Evolutionary conservation across 805 yeast species (phyloP).

Genomic region (Ogataea trehalophila): DNA sequence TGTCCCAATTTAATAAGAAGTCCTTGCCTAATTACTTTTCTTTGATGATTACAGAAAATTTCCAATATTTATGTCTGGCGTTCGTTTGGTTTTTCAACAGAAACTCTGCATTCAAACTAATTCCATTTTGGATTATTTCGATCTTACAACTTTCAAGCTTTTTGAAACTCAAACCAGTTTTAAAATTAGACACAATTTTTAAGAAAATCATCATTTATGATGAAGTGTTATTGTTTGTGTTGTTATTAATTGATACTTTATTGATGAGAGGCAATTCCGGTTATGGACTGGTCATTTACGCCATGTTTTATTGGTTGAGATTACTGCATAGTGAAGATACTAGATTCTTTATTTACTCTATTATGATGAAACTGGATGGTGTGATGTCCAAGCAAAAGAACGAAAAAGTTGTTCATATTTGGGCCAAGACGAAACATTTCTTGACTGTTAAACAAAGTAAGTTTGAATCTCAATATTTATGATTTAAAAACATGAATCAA

Average conservation of each 20-base stretch:
- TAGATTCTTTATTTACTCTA: conserved; percentile 36
- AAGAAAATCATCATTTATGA: conserved; percentile 52
- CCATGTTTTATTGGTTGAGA: conserved; percentile 66
- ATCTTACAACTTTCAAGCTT: conserved; percentile 47
- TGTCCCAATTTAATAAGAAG: conserved; percentile 54
- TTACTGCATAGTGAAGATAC: conserved; percentile 51
- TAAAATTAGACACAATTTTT: conserved; percentile 34
- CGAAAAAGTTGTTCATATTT: conserved; percentile 36
- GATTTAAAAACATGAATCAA: not conserved
- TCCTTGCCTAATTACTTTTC: conserved; percentile 57
- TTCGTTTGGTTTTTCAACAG: conserved; percentile 59
- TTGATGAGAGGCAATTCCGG: conserved; percentile 66
- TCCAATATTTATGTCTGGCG: conserved; percentile 59
- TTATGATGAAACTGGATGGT: conserved; percentile 41
- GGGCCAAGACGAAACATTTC: conserved; percentile 38
- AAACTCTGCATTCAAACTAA: conserved; percentile 57
- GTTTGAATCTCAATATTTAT: conserved; percentile 23
- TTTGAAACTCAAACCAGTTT: conserved; percentile 38
- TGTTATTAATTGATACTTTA: conserved; percentile 54
- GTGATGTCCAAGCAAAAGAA: conserved; percentile 39
- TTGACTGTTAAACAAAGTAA: conserved; percentile 36
- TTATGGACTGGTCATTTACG: conserved; percentile 54
- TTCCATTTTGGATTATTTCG: conserved; percentile 57
- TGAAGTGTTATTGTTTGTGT: conserved; percentile 51
- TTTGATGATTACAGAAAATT: conserved; percentile 67